Conservation (phyloP, 148 eudicot species). For the Cornus florida region DNA sequence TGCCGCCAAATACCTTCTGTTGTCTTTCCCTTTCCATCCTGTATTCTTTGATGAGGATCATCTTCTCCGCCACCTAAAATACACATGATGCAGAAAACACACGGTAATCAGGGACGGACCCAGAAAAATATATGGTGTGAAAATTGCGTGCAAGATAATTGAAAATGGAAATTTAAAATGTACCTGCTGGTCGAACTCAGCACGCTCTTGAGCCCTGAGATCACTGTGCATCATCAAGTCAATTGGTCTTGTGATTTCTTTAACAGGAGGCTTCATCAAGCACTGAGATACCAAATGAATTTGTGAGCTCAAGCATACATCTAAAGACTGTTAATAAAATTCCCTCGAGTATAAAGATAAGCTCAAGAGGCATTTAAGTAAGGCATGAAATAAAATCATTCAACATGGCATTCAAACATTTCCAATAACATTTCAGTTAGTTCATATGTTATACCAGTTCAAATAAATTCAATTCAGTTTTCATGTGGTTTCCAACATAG, state of each 20-base stretch:
- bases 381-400: neutral
- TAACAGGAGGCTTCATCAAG: slow-evolving; percentile 75
- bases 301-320: neutral
- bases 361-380: neutral
- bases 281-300: slow-evolving; percentile 42
- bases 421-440: neutral
- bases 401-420: neutral
- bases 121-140: neutral
- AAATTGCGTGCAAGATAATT: neutral
- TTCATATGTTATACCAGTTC: neutral
- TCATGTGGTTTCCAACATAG: neutral
- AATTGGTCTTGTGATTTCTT: slow-evolving; percentile 72
- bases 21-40: slow-evolving; percentile 67
- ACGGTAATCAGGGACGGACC: too few species aligned
- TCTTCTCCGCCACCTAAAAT: slow-evolving; percentile 67
- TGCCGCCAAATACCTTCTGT: slow-evolving; percentile 56
- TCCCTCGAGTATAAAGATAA: neutral
- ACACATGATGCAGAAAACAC: neutral
- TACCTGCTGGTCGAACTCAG: slow-evolving; percentile 89
- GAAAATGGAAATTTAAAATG: neutral
- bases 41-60: slow-evolving; percentile 61
- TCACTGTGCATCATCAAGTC: slow-evolving; percentile 83
- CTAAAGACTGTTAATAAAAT: neutral
- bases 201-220: slow-evolving; percentile 81
- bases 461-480: neutral